phyloP scores from a whole-genome alignment of 2,329 filamentous ascomycete species.

The Colletotrichum lupini region DNA sequence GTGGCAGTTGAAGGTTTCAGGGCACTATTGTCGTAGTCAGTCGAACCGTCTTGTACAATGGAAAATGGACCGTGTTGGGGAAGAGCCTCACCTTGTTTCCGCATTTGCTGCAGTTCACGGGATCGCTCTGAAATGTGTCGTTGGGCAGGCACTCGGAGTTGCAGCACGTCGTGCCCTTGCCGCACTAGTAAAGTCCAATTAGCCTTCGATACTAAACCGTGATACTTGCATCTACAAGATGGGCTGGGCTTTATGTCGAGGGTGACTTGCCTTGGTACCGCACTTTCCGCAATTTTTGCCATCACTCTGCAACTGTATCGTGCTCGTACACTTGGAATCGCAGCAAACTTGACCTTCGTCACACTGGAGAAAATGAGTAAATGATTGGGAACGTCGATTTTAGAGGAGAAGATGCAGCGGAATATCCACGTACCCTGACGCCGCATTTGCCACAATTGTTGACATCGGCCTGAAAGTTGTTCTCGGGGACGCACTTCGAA shows the following conservation, averaged over 20 bases:
- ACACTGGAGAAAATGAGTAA: neutral
- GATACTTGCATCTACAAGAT: neutral
- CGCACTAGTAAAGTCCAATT: neutral
- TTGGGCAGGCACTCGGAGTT: neutral
- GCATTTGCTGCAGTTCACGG: neutral
- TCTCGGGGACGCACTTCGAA: neutral
- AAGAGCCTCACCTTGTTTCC: neutral
- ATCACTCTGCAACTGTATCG: neutral
- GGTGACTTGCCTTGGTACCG: neutral
- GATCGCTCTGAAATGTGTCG: neutral
- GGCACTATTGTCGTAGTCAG: neutral
- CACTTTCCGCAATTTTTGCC: neutral
- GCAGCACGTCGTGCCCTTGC: neutral
- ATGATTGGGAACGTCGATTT: neutral
- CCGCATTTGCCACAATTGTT: neutral
- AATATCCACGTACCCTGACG: neutral
- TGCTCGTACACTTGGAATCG: neutral
- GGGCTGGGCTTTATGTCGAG: too few relatives aligned
- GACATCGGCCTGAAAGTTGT: neutral
- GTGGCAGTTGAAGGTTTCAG: neutral
- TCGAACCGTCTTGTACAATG: too few relatives aligned
- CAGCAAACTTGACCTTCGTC: neutral
- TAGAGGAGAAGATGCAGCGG: neutral
- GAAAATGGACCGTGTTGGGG: accelerated
- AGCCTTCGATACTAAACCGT: neutral